Percentiles rank a stretch among this genome's conserved stretches.
Conservation (phyloP, 192 early-diverging fungal genomes). For the Rhizoclosmatium sp. region DNA sequence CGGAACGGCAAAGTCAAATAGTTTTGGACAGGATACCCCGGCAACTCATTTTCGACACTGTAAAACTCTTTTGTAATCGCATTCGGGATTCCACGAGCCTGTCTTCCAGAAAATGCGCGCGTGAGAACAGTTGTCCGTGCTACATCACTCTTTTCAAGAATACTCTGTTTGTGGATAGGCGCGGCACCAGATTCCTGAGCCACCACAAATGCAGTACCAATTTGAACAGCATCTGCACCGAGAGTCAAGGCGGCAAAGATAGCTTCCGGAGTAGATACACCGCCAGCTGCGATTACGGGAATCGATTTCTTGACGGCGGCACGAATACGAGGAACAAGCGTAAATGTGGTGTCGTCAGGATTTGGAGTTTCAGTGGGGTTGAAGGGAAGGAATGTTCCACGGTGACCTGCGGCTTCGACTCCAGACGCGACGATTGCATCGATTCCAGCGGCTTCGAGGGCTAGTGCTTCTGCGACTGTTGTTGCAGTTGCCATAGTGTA, state of each 20-base stretch:
- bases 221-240: conserved; percentile 14
- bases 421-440: conserved; percentile 26
- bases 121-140: background rate
- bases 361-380: background rate
- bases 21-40: conserved; percentile 22
- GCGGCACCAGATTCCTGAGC: conserved; percentile 10
- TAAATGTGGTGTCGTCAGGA: conserved; percentile 20
- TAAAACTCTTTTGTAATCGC: conserved; percentile 4
- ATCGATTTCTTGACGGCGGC: background rate
- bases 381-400: conserved; percentile 3
- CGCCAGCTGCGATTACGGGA: conserved; percentile 18
- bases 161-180: background rate
- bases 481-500: conserved; percentile 5
- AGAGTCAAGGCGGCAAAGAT: conserved; percentile 5
- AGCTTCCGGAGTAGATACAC: conserved; percentile 12
- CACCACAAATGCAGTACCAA: conserved; percentile 23
- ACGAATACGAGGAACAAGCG: conserved; percentile 5
- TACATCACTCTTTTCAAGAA: conserved; percentile 1
- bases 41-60: background rate
- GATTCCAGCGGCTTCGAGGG: conserved; percentile 12
- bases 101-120: conserved; percentile 6
- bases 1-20: conserved; percentile 15
- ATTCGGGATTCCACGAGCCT: background rate
- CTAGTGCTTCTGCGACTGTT: conserved; percentile 16
- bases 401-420: conserved; percentile 22